Percentiles rank a stretch among this genome's conserved stretches.
Evolutionary conservation across 2,329 filamentous ascomycete species (phyloP).

Genomic region (Xylaria sp.): DNA sequence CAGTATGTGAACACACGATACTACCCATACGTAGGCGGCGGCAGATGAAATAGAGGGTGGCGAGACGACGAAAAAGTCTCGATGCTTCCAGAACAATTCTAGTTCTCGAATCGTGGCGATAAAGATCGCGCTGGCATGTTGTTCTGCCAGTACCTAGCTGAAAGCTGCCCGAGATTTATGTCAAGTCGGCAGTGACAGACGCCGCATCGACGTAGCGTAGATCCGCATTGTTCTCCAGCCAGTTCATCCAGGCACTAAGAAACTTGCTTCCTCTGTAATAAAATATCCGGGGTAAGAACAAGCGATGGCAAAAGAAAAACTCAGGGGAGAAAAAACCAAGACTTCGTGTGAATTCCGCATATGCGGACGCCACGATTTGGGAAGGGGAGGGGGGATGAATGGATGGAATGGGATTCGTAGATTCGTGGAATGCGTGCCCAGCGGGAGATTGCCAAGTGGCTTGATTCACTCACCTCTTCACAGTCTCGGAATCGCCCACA

Average conservation of each 20-base stretch:
- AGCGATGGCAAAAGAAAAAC: not conserved
- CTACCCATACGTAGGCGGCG: too few relatives aligned
- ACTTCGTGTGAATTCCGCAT: not conserved
- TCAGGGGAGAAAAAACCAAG: constrained; percentile 6
- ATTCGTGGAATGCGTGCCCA: constrained; percentile 4
- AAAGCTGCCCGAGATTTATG: not conserved
- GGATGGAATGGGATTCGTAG: not conserved
- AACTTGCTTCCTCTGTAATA: constrained; percentile 69
- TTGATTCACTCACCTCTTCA: constrained; percentile 61
- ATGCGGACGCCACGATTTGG: constrained; percentile 7
- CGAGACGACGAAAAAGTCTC: not conserved
- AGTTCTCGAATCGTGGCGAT: not conserved
- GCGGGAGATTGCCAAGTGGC: constrained; percentile 27
- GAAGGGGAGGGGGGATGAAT: not conserved
- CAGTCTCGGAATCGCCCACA: constrained; percentile 90
- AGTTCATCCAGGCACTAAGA: constrained; percentile 85
- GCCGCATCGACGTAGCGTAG: constrained; percentile 73
- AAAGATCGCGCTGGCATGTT: too few relatives aligned
- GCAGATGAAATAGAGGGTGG: not conserved
- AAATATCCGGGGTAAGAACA: not conserved
- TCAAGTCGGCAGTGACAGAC: constrained; percentile 15
- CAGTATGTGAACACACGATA: too few relatives aligned
- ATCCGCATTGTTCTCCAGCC: constrained; percentile 84
- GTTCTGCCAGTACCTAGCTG: too few relatives aligned
- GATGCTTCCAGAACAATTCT: not conserved